Conservation (phyloP, 208 protist genomes). For the Tritrichomonas foetus region DNA sequence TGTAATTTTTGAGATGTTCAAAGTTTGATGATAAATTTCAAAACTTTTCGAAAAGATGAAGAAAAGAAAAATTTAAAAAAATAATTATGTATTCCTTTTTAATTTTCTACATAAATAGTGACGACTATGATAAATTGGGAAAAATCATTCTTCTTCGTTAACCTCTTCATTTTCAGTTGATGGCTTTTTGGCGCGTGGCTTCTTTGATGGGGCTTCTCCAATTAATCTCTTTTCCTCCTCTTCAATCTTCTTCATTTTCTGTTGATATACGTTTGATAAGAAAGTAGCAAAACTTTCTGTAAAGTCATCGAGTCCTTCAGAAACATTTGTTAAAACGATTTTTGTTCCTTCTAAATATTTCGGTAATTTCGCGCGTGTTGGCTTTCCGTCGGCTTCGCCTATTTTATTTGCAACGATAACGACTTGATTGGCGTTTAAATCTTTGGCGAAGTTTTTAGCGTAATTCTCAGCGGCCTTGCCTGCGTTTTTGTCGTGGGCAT, state of each 20-base stretch:
- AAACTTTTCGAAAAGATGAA: no score
- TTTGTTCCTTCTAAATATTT: not conserved
- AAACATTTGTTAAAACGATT: not conserved
- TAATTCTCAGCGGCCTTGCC: not conserved
- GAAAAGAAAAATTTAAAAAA: no score
- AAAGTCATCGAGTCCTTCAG: not conserved
- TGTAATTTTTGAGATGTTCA: no score
- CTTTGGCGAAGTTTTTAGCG: not conserved
- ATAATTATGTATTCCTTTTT: no score
- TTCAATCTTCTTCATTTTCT: not conserved
- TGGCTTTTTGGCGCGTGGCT: not conserved
- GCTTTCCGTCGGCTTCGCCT: not conserved
- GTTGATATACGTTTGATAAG: not conserved
- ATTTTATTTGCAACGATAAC: not conserved
- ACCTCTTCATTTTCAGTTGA: no score
- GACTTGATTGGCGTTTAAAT: not conserved
- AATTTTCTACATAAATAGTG: no score
- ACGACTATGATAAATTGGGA: no score
- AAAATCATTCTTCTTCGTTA: no score
- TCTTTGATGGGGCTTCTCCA: not conserved
- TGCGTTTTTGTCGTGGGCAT: not conserved
- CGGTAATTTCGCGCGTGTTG: not conserved
- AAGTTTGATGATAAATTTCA: no score
- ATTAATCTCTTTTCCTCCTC: not conserved
- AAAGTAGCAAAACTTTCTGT: not conserved